These are phyloP conservation scores for Cystoderma amianthinum DNA, from an alignment of 768 basidiomycete genomes.

Conservation along the genomic window DNA sequence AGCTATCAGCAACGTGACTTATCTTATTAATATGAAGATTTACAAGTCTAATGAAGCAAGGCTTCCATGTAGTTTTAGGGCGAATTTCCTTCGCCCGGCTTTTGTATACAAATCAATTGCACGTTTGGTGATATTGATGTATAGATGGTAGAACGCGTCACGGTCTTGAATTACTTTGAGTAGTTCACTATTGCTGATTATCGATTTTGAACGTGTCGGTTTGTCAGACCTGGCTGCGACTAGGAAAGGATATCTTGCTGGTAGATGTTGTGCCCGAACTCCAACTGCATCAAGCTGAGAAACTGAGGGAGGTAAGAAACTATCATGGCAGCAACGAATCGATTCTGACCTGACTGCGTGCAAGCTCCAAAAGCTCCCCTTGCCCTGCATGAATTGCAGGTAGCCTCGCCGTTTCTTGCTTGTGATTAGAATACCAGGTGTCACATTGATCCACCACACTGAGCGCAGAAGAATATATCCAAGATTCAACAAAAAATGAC, in stretches of 20 bases:
- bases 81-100: conserved; percentile 81
- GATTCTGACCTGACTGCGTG: conserved; percentile 67
- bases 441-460: conserved; percentile 79
- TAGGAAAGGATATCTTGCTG: conserved; percentile 66
- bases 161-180: conserved; percentile 45
- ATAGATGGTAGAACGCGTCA: conserved; percentile 72
- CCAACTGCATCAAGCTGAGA: conserved; percentile 85
- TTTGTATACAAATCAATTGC: conserved; percentile 81
- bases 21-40: conserved; percentile 19
- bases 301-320: conserved; percentile 2
- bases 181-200: conserved; percentile 58
- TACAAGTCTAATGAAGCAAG: conserved; percentile 89
- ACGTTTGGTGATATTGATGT: conserved; percentile 66
- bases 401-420: conserved; percentile 39
- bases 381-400: conserved; percentile 65
- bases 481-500: conserved; percentile 79
- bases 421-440: conserved; percentile 49
- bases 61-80: conserved; percentile 77
- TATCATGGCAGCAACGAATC: not conserved
- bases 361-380: conserved; percentile 88
- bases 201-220: conserved; percentile 13
- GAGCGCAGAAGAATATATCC: conserved; percentile 88
- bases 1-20: not conserved
- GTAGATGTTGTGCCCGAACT: conserved; percentile 64
- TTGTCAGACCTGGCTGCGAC: conserved; percentile 25